Evolutionary conservation across 2,329 filamentous ascomycete species (phyloP).

Genomic region (Neospermospora avenae): DNA sequence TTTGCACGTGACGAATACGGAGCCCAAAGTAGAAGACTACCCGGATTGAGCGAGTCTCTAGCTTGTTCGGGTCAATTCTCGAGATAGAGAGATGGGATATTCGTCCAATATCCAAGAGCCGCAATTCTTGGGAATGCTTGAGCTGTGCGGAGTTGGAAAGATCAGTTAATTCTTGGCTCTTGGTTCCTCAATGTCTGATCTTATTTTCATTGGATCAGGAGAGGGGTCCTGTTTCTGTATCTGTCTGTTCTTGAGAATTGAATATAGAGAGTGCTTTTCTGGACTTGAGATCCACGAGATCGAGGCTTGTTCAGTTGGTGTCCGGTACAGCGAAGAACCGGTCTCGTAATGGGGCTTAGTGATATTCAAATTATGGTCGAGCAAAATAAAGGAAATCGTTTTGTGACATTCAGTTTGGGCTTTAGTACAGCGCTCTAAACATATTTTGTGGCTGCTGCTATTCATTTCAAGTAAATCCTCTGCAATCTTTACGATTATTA

Average conservation of each 20-base stretch:
- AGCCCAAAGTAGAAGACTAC: background rate
- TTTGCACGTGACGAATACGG: background rate
- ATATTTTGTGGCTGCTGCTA: too few species aligned
- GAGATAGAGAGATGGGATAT: background rate
- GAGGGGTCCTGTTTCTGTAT: background rate
- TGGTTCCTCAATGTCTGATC: background rate
- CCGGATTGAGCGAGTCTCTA: background rate
- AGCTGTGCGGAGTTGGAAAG: background rate
- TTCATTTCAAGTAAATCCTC: too few species aligned
- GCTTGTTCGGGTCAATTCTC: background rate
- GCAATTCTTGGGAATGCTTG: background rate
- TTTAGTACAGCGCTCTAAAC: too few species aligned
- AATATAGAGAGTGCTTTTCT: background rate
- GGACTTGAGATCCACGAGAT: background rate
- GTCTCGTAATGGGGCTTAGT: too few species aligned
- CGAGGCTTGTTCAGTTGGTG: too few species aligned
- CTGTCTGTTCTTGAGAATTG: background rate
- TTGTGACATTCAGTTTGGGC: too few species aligned
- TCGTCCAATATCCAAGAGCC: background rate
- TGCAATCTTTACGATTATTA: too few species aligned
- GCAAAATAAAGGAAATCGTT: too few species aligned
- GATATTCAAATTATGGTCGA: too few species aligned
- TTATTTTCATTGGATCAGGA: background rate
- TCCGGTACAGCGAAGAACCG: too few species aligned
- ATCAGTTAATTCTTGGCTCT: background rate